These are phyloP conservation scores for Arctium minus DNA, from an alignment of 129 eudicot genomes.

Conservation along the genomic window DNA sequence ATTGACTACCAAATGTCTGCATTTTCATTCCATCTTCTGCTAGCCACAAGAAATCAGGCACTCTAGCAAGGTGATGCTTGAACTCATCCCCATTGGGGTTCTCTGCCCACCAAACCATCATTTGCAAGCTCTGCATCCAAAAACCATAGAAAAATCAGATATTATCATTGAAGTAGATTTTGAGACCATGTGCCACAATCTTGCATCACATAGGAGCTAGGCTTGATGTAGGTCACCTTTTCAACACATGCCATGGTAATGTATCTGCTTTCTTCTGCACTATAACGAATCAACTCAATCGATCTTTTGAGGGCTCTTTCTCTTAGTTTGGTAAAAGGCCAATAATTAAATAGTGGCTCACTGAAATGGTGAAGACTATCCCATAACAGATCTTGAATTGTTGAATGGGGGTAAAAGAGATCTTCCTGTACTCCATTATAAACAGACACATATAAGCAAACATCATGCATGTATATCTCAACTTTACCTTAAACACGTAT, in stretches of 20 bases:
- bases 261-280: slow-evolving; percentile 46
- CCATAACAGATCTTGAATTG: slow-evolving; percentile 48
- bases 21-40: slow-evolving; percentile 28
- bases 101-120: slow-evolving; percentile 15
- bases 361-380: slow-evolving; percentile 38
- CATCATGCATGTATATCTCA: not conserved
- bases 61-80: not conserved
- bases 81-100: slow-evolving; percentile 8
- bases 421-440: slow-evolving; percentile 34
- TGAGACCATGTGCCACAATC: too few relatives aligned
- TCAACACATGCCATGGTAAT: slow-evolving; percentile 42
- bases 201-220: too few relatives aligned
- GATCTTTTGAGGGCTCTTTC: slow-evolving; percentile 36
- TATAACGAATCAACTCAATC: slow-evolving; percentile 40
- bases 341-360: slow-evolving; percentile 43
- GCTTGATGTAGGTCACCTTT: slow-evolving; percentile 26
- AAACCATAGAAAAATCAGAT: not conserved
- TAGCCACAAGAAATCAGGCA: slow-evolving; percentile 10
- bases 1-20: slow-evolving; percentile 43
- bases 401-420: slow-evolving; percentile 44
- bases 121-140: slow-evolving; percentile 23
- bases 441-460: not conserved
- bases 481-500: not conserved
- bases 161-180: too few relatives aligned
- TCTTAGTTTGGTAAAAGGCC: slow-evolving; percentile 51